These are phyloP conservation scores for Arabidopsis thaliana DNA, from an alignment of 345 rosid species.

Conservation along the genomic window TAIR10.1 NC_003074.8:5785001-5785500, in stretches of 20 bases:
- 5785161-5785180: slow-evolving; percentile 63
- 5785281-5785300: slow-evolving; percentile 82
- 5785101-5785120: slow-evolving; percentile 80
- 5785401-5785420: slow-evolving; percentile 13
- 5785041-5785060: slow-evolving; percentile 47
- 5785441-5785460: neutral
- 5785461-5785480: neutral
- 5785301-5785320: slow-evolving; percentile 89
- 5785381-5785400: slow-evolving; percentile 24
- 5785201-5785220: slow-evolving; percentile 68
- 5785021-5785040: slow-evolving; percentile 63
- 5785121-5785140: slow-evolving; percentile 95
- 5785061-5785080: slow-evolving; percentile 57
- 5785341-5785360: slow-evolving; percentile 75
- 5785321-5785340: slow-evolving; percentile 76
- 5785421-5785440: neutral
- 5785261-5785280: slow-evolving; percentile 68
- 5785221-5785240: slow-evolving; percentile 77
- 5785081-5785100: slow-evolving; percentile 70
- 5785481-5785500: neutral
- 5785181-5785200: slow-evolving; percentile 54
- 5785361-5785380: slow-evolving; percentile 88
- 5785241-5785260: slow-evolving; percentile 95
- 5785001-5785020: slow-evolving; percentile 93
- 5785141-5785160: slow-evolving; percentile 87